Conservation (phyloP, 805 yeast genomes). For the Ogataea degrootiae region DNA sequence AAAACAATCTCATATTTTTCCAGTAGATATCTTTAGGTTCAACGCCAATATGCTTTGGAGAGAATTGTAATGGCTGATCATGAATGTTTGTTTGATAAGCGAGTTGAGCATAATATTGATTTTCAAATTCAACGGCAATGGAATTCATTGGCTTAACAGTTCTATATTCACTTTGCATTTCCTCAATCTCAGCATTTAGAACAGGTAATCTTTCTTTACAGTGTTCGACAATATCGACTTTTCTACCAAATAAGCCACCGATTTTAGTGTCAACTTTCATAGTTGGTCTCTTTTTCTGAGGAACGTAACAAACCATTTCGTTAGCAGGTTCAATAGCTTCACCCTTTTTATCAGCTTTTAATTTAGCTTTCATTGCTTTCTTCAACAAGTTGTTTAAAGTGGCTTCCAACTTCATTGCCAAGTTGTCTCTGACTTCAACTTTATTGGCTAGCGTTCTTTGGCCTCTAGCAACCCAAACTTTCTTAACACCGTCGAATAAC, state of each 20-base stretch:
- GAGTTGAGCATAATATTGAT: constrained; percentile 69
- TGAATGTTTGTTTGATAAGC: constrained; percentile 62
- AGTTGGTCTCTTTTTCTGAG: constrained; percentile 64
- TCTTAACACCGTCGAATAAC: constrained; percentile 76
- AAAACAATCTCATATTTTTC: constrained; percentile 69
- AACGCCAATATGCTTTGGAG: constrained; percentile 57
- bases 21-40: constrained; percentile 62
- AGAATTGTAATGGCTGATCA: constrained; percentile 61
- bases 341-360: constrained; percentile 66
- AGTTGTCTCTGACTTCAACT: constrained; percentile 53
- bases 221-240: constrained; percentile 58
- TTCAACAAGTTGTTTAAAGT: constrained; percentile 57
- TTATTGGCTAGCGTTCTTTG: constrained; percentile 46
- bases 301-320: constrained; percentile 54
- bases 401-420: constrained; percentile 61
- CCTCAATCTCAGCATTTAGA: constrained; percentile 51
- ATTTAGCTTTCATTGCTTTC: constrained; percentile 57
- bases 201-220: constrained; percentile 54
- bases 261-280: constrained; percentile 32
- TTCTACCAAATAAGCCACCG: constrained; percentile 41
- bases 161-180: constrained; percentile 47
- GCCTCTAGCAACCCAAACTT: constrained; percentile 76
- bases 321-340: constrained; percentile 37
- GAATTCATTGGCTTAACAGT: constrained; percentile 65
- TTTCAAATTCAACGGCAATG: constrained; percentile 72